Conservation (phyloP, 2,329 filamentous ascomycete genomes). For the Ceratocystis ficicola region DNA sequence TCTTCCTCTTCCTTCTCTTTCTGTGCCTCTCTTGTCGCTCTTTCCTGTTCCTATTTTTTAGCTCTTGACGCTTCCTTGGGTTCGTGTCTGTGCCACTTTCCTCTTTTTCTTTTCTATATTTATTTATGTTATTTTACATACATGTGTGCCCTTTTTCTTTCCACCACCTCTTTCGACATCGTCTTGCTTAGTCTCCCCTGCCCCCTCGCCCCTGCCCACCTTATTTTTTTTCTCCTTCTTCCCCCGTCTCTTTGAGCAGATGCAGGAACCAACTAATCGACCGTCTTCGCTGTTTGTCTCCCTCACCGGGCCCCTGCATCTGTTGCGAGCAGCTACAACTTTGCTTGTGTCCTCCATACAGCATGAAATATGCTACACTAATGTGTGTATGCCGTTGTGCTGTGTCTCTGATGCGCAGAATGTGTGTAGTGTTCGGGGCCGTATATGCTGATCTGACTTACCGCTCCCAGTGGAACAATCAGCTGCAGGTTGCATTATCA, state of each 20-base stretch:
- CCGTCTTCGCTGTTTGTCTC: background rate
- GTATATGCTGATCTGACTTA: too few relatives aligned
- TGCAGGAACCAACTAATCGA: slow-evolving; percentile 4
- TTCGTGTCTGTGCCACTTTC: slow-evolving; percentile 2
- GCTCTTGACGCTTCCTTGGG: background rate
- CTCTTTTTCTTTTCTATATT: background rate
- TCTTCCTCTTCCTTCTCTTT: slow-evolving; percentile 5
- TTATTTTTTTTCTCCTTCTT: background rate
- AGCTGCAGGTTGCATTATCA: too few relatives aligned
- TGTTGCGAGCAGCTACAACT: background rate
- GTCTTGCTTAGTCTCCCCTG: background rate
- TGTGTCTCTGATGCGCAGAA: too few relatives aligned
- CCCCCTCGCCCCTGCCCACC: background rate
- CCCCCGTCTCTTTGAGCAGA: too few relatives aligned
- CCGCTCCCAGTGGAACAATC: too few relatives aligned
- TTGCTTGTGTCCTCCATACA: background rate
- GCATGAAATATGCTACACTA: too few relatives aligned
- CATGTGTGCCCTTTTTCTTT: background rate
- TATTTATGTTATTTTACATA: background rate
- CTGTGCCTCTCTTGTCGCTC: slow-evolving; percentile 1
- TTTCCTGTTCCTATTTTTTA: background rate
- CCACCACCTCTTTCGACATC: background rate
- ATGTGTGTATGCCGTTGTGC: too few relatives aligned
- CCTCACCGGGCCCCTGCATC: background rate
- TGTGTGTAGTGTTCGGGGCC: too few relatives aligned